These are phyloP conservation scores for Trametes gibbosa DNA, from an alignment of 768 basidiomycete genomes.

Conservation along the genomic window DNA sequence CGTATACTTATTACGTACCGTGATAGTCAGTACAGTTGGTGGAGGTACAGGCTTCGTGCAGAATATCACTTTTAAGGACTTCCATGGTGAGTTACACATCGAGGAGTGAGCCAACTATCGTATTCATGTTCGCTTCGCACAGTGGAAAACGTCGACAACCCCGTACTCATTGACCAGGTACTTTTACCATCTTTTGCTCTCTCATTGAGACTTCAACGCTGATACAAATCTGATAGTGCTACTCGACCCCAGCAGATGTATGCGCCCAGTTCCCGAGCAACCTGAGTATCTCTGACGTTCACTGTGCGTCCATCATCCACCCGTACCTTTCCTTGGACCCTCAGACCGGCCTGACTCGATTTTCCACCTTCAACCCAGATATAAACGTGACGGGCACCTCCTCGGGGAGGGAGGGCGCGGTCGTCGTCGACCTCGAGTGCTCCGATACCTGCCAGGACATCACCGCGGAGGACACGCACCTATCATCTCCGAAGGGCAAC, in stretches of 20 bases:
- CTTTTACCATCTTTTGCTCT: background rate
- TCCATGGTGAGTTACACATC: slow-evolving; percentile 26
- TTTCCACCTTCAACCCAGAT: slow-evolving; percentile 20
- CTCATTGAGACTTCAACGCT: no score
- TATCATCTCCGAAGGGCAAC: slow-evolving; percentile 33
- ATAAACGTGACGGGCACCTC: slow-evolving; percentile 43
- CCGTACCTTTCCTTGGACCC: background rate
- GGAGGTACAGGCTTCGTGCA: slow-evolving; percentile 43
- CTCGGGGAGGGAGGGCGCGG: slow-evolving; percentile 36
- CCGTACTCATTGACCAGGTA: slow-evolving; percentile 40
- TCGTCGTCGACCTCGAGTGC: slow-evolving; percentile 44
- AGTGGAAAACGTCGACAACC: slow-evolving; percentile 41
- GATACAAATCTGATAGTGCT: no score
- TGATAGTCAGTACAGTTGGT: slow-evolving; percentile 34
- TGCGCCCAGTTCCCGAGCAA: slow-evolving; percentile 39
- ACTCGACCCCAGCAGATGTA: slow-evolving; percentile 32
- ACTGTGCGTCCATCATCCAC: slow-evolving; percentile 31
- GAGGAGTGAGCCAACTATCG: background rate
- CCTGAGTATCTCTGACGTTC: slow-evolving; percentile 40
- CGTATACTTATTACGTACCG: background rate
- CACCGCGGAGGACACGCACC: slow-evolving; percentile 35
- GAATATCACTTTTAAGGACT: slow-evolving; percentile 29
- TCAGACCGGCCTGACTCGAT: background rate
- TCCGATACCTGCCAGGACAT: slow-evolving; percentile 37
- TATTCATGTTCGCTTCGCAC: slow-evolving; percentile 11